phyloP scores from a whole-genome alignment of 345 rosid genomes.

The Laguncularia racemosa region DNA sequence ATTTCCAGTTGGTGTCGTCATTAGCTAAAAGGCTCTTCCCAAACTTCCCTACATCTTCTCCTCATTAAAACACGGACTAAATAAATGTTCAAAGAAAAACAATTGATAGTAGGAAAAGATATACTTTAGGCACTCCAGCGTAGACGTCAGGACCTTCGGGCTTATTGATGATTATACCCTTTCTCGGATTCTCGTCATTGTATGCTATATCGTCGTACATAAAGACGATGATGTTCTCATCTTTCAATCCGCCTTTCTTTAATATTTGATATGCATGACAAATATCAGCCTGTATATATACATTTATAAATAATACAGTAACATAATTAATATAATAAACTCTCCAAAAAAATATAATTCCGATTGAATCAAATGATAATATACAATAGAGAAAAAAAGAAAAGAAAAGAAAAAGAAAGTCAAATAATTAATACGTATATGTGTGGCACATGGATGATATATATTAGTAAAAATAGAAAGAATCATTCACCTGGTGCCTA shows the following conservation, averaged over 20 bases:
- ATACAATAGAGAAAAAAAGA: too few species aligned
- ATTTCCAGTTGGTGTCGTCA: too few species aligned
- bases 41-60: too few species aligned
- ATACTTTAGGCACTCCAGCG: slow-evolving; percentile 74
- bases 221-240: slow-evolving; percentile 78
- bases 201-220: slow-evolving; percentile 86
- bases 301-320: too few species aligned
- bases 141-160: slow-evolving; percentile 78
- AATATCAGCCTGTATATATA: slow-evolving; percentile 97
- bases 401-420: too few species aligned
- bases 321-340: too few species aligned
- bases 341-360: too few species aligned
- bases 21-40: too few species aligned
- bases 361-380: too few species aligned
- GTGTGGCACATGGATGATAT: not conserved
- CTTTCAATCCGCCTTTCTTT: slow-evolving; percentile 69
- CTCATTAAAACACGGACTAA: too few species aligned
- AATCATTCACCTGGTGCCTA: slow-evolving; percentile 80
- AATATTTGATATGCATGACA: slow-evolving; percentile 91
- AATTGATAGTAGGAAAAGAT: too few species aligned
- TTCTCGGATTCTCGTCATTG: slow-evolving; percentile 58
- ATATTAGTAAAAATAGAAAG: not conserved
- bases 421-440: not conserved
- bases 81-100: too few species aligned
- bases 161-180: slow-evolving; percentile 69